Percentiles rank a stretch among this genome's conserved stretches.
Evolutionary conservation across 345 rosid species (phyloP).

Genomic region (Eucalyptus victrix): DNA sequence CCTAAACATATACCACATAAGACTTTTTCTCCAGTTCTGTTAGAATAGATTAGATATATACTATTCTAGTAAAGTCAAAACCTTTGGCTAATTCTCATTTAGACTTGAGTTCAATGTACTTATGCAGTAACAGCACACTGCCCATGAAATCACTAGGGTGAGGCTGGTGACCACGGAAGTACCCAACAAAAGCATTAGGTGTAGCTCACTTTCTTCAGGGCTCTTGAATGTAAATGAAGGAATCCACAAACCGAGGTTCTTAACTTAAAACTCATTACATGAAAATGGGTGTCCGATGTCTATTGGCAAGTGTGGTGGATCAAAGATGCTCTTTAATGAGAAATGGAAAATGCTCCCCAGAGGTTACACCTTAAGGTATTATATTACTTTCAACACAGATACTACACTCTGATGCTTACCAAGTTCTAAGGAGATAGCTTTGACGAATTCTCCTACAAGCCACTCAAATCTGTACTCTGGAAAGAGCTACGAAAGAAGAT

Average conservation of each 20-base stretch:
- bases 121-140: neutral
- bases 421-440: constrained; percentile 61
- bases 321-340: neutral
- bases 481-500: constrained; percentile 34
- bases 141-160: neutral
- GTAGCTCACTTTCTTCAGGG: neutral
- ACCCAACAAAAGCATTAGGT: neutral
- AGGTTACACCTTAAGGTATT: neutral
- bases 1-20: neutral
- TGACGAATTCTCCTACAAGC: constrained; percentile 63
- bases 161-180: neutral
- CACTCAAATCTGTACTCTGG: constrained; percentile 80
- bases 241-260: neutral
- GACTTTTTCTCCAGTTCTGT: neutral
- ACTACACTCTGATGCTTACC: constrained; percentile 30
- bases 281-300: neutral
- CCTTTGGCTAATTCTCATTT: neutral
- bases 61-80: neutral
- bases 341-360: neutral
- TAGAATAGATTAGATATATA: neutral
- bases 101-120: neutral
- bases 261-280: neutral
- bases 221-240: neutral
- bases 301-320: neutral
- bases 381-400: neutral